Conservation (phyloP, 2,329 filamentous ascomycete species). For the Trichoderma simmonsii region DNA sequence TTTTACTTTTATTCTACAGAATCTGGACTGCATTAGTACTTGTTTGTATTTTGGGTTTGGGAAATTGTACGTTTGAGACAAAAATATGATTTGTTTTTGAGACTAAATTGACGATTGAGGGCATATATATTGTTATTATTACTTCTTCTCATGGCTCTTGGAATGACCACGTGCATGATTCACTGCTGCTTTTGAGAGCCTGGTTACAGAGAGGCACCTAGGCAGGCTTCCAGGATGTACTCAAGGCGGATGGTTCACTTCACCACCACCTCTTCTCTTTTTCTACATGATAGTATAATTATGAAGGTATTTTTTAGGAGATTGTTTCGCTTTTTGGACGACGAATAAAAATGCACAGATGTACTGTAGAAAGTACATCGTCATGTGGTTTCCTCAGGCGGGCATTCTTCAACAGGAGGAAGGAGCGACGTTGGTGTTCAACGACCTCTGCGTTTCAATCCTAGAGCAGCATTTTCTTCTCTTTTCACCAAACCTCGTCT, state of each 20-base stretch:
- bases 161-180: not conserved
- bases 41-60: not conserved
- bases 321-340: not conserved
- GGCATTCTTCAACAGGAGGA: not conserved
- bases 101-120: not conserved
- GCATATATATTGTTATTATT: not conserved
- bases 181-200: not conserved
- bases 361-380: not conserved
- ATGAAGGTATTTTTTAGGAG: not conserved
- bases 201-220: not conserved
- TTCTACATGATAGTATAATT: not conserved
- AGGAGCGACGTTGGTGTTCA: not conserved
- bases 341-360: not conserved
- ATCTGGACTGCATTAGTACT: conserved; percentile 2
- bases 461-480: not conserved
- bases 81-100: not conserved
- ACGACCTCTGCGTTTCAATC: not conserved
- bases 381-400: not conserved
- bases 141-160: not conserved
- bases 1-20: not conserved
- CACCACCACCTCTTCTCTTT: not conserved
- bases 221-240: too few species aligned
- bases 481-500: not conserved
- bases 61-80: not conserved
- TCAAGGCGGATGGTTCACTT: not conserved